A percentile compares a stretch with the other conserved stretches of the same genome.
Evolutionary conservation across 441 rosid genomes (phyloP).

Genomic region (Jatropha podagrica): DNA sequence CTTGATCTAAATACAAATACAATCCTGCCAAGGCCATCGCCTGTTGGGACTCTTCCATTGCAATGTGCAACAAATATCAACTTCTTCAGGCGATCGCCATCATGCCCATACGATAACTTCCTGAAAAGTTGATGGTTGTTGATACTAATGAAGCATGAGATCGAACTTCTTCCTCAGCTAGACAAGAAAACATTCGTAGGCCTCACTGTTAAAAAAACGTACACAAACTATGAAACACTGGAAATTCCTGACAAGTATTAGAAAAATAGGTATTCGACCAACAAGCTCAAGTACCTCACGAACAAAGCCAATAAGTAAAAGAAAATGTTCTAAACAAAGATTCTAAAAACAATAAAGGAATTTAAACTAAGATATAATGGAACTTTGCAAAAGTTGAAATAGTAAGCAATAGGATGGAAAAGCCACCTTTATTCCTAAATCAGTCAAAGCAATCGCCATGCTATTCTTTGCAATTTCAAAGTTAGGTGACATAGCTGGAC

Average conservation of each 20-base stretch:
- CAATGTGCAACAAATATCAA: no score
- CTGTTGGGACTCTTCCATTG: no score
- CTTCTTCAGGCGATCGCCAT: no score
- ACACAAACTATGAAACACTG: no score
- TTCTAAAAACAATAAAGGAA: conserved; percentile 17
- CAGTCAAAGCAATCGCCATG: conserved; percentile 99
- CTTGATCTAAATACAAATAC: no score
- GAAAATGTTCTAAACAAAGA: not conserved
- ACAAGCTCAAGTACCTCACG: not conserved
- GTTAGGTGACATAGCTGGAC: conserved; percentile 96
- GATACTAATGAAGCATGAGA: no score
- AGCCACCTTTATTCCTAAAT: conserved; percentile 91
- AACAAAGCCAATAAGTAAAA: not conserved
- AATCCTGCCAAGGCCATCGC: no score
- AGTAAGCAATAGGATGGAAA: not conserved
- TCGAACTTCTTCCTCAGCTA: no score
- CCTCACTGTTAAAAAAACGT: no score
- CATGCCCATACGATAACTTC: no score
- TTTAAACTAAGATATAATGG: conserved; percentile 3
- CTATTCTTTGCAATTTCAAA: conserved; percentile 99
- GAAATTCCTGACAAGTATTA: not conserved
- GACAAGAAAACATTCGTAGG: no score
- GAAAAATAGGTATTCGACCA: not conserved
- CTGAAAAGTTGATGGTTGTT: no score
- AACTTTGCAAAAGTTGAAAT: not conserved